Evolutionary conservation across 1,284 basidiomycete genomes (phyloP).

Genomic region (Boletus sp.): DNA sequence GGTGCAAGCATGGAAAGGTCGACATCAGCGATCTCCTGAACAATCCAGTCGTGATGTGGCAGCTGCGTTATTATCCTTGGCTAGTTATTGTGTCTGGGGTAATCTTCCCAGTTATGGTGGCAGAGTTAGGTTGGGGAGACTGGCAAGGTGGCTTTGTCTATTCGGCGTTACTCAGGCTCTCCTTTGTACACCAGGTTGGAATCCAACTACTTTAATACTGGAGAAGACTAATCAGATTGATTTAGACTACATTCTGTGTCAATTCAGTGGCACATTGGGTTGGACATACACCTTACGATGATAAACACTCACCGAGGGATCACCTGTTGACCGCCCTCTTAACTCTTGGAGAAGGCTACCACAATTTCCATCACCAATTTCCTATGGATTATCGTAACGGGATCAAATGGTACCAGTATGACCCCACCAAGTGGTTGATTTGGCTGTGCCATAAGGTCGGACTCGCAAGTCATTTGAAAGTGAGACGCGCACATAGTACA

Average conservation of each 20-base stretch:
- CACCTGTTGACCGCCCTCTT: slow-evolving; percentile 83
- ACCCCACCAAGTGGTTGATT: slow-evolving; percentile 90
- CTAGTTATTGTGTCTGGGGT: slow-evolving; percentile 74
- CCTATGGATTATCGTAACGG: slow-evolving; percentile 91
- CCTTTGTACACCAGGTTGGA: slow-evolving; percentile 85
- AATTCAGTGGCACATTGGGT: slow-evolving; percentile 94
- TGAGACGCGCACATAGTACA: slow-evolving; percentile 19
- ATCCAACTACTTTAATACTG: neutral
- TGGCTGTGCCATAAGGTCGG: slow-evolving; percentile 62
- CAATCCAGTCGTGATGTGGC: slow-evolving; percentile 80
- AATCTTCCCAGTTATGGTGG: slow-evolving; percentile 71
- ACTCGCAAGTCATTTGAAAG: slow-evolving; percentile 82
- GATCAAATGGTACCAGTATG: slow-evolving; percentile 88
- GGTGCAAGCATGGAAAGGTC: slow-evolving; percentile 81
- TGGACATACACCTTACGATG: slow-evolving; percentile 86
- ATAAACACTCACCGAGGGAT: slow-evolving; percentile 88
- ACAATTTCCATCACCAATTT: slow-evolving; percentile 94
- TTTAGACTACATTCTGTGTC: slow-evolving; percentile 86
- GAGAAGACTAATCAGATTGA: slow-evolving; percentile 1
- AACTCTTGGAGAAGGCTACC: slow-evolving; percentile 82
- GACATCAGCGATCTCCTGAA: slow-evolving; percentile 82
- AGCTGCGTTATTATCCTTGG: slow-evolving; percentile 75
- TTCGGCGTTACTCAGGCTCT: slow-evolving; percentile 75
- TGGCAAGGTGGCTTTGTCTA: slow-evolving; percentile 81
- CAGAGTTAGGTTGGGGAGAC: slow-evolving; percentile 83